Evolutionary conservation across 2,329 filamentous ascomycete species (phyloP).

Genomic region (Fusarium luffae): DNA sequence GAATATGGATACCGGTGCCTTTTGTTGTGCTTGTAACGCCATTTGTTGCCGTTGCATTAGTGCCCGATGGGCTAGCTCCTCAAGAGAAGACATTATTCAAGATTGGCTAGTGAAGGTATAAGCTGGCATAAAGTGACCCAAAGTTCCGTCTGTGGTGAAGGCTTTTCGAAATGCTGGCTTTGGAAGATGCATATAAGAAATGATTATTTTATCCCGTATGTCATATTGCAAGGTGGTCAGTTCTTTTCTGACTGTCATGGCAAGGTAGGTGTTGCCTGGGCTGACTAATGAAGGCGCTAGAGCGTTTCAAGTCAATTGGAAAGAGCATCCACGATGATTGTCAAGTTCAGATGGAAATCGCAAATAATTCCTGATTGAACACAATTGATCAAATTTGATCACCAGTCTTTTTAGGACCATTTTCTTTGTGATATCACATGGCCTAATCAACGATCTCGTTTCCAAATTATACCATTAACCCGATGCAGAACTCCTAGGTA

Average conservation of each 20-base stretch:
- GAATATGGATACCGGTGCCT: background rate
- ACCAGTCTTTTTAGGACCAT: background rate
- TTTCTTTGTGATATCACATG: background rate
- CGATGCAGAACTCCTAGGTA: rapidly evolving
- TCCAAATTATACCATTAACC: background rate
- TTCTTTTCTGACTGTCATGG: no score
- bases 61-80: background rate
- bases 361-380: background rate
- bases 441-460: background rate
- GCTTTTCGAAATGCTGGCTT: no score
- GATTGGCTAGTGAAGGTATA: background rate
- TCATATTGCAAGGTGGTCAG: no score
- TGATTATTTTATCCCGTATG: no score
- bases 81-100: background rate
- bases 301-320: background rate
- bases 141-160: no score
- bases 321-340: background rate
- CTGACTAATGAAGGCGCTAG: background rate
- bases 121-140: background rate
- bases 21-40: background rate
- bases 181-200: no score
- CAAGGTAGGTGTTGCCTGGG: background rate
- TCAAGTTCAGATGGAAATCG: no score
- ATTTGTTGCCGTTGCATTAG: background rate
- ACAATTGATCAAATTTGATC: background rate